Evolutionary conservation across 225 moss, liverwort and hornwort species (phyloP), one percentile per base, ranked within the genome.

Genomic region (Takakia lepidozioides): DNA sequence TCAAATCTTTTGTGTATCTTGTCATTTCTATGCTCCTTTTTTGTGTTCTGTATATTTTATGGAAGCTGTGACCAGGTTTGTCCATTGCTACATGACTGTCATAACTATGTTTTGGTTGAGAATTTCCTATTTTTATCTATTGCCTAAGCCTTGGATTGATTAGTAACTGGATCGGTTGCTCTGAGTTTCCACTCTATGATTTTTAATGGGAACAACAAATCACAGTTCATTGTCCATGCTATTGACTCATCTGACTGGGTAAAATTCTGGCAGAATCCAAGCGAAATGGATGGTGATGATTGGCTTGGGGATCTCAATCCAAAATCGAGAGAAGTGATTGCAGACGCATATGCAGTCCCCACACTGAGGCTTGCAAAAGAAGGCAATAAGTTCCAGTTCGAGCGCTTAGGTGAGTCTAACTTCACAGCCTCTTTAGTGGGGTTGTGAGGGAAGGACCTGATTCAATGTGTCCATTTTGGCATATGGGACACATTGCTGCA

Each of bases 331-430:
- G 91, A 85, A 58, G 65, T 74, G 20, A 85, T 91, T 6, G 40
- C 73, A 16, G 71, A 56, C 39, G 91, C 95, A 43, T 50, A 87
- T 57, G 95, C 73, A 22, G 82, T 98, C 27, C 83, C 87, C 10
- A 54, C 87, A 47, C 52, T 98, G 72, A 78, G 49, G 57, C 55
- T 59, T 48, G 73, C 71, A 1, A 52, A 78, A 53, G 85, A 71
- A 29, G 95, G 91, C 36, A 81, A 80, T 75, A 98, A 87, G 61
- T 98, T 98, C 50, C 95, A 98, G 69, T 98, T 98, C 56, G 95
- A 91, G 65, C 82, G 95, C 46, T 63, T 91, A 50, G 95, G 95
- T 91, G 56, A 62, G 84, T 29, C 43, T 43, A 7, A 5, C 7
- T 43, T 21, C 20, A 5, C n/a, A 43, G 17, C n/a, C n/a, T n/a